Percentiles rank a stretch among this genome's conserved stretches.
Evolutionary conservation across 2,329 filamentous ascomycete species (phyloP).

Genomic region (Sporothrix mexicana): DNA sequence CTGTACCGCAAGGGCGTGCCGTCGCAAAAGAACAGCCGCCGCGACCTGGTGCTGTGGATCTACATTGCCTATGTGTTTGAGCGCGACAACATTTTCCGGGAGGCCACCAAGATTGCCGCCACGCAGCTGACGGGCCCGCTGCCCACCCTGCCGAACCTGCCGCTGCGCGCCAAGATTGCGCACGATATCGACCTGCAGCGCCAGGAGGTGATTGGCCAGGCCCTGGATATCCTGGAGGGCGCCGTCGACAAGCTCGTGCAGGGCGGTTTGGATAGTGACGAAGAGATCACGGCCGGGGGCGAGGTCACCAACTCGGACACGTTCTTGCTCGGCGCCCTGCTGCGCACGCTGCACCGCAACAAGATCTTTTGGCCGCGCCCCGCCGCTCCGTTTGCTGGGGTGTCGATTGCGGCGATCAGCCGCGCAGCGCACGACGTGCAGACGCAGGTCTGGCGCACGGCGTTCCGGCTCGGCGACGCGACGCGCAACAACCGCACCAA

Average conservation of each 20-base stretch:
- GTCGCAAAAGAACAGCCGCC: slow-evolving; percentile 32
- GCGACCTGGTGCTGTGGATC: slow-evolving; percentile 44
- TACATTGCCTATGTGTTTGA: slow-evolving; percentile 45
- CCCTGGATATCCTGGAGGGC: slow-evolving; percentile 39
- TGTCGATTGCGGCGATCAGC: slow-evolving; percentile 40
- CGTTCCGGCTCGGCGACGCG: slow-evolving; percentile 30
- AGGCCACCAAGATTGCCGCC: slow-evolving; percentile 41
- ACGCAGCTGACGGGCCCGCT: slow-evolving; percentile 41
- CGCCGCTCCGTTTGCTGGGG: slow-evolving; percentile 39
- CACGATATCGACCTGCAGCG: slow-evolving; percentile 43
- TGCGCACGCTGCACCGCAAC: slow-evolving; percentile 42
- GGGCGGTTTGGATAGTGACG: background rate
- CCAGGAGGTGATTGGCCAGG: slow-evolving; percentile 39
- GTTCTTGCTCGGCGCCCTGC: slow-evolving; percentile 42
- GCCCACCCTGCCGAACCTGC: slow-evolving; percentile 39
- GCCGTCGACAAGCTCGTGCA: slow-evolving; percentile 39
- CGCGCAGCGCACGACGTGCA: slow-evolving; percentile 39
- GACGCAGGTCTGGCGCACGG: slow-evolving; percentile 37
- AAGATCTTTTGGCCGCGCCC: slow-evolving; percentile 42
- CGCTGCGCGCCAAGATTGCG: slow-evolving; percentile 43
- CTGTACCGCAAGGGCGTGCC: slow-evolving; percentile 37
- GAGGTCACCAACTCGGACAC: slow-evolving; percentile 40
- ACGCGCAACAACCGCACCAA: slow-evolving; percentile 32
- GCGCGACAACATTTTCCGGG: slow-evolving; percentile 41
- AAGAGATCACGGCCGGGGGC: slow-evolving; percentile 30